Evolutionary conservation across 768 basidiomycete species (phyloP).

Genomic region (Rhizopogon roseolus): DNA sequence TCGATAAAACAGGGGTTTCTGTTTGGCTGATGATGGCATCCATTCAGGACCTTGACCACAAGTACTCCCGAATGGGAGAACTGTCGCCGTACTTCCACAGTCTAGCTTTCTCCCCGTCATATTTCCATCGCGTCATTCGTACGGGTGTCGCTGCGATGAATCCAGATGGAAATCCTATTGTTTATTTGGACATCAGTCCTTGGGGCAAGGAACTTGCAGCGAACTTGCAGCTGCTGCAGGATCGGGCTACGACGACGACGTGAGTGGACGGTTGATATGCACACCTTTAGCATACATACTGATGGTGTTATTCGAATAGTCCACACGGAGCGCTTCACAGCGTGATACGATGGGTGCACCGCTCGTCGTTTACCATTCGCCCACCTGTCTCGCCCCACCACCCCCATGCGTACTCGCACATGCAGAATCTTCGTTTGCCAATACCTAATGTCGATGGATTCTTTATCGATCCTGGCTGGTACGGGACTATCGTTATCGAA

Average conservation of each 20-base stretch:
- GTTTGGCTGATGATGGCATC: conserved; percentile 10
- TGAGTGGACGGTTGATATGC: conserved; percentile 34
- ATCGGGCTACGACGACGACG: conserved; percentile 77
- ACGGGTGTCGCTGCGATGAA: conserved; percentile 36
- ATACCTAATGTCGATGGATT: conserved; percentile 53
- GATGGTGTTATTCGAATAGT: conserved; percentile 31
- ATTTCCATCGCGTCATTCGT: conserved; percentile 83
- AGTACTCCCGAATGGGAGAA: conserved; percentile 71
- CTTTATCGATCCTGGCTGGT: conserved; percentile 76
- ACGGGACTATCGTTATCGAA: conserved; percentile 78
- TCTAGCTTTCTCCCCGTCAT: conserved; percentile 80
- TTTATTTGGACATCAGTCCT: conserved; percentile 68
- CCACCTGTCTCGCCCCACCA: conserved; percentile 35
- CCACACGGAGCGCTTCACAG: conserved; percentile 76
- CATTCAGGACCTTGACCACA: conserved; percentile 77
- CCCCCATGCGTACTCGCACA: conserved; percentile 22
- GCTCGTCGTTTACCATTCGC: conserved; percentile 69
- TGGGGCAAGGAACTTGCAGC: conserved; percentile 76
- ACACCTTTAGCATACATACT: background rate
- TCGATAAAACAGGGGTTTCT: conserved; percentile 4
- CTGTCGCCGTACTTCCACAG: conserved; percentile 77
- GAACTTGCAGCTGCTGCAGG: conserved; percentile 74
- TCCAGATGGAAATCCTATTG: conserved; percentile 53
- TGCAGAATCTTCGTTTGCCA: conserved; percentile 30
- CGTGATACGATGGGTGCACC: conserved; percentile 82